Evolutionary conservation across 139 green algal genomes (phyloP).

Genomic region (Chlamydomonas applanata): DNA sequence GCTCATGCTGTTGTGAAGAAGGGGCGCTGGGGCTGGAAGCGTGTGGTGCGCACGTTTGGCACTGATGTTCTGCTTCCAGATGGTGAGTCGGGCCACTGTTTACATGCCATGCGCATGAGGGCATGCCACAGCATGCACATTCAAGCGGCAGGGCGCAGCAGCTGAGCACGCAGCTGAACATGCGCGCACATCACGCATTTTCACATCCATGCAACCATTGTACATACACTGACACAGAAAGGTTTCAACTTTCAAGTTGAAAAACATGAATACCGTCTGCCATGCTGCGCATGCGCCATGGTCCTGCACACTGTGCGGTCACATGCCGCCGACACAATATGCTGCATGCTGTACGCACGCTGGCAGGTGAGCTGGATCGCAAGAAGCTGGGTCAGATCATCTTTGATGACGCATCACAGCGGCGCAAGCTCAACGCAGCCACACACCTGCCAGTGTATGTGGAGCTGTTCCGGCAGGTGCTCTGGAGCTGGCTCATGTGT

Average conservation of each 20-base stretch:
- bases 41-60: conserved; percentile 64
- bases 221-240: no score
- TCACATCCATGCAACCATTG: no score
- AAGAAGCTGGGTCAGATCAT: conserved; percentile 59
- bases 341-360: not conserved
- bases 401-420: conserved; percentile 51
- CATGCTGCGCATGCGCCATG: not conserved
- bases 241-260: no score
- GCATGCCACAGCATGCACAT: no score
- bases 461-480: conserved; percentile 47
- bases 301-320: no score
- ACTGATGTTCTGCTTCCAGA: conserved; percentile 26
- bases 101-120: not conserved
- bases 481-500: conserved; percentile 46
- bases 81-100: conserved; percentile 28
- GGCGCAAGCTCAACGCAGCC: conserved; percentile 65
- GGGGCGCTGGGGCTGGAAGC: conserved; percentile 62
- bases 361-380: conserved; percentile 64
- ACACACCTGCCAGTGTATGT: conserved; percentile 66
- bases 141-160: no score
- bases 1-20: conserved; percentile 48
- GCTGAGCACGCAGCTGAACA: no score
- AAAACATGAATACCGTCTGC: not conserved
- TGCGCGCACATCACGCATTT: no score
- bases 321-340: not conserved